These are phyloP conservation scores for Phytophthora cactorum DNA, from an alignment of 352 stramenopile genomes.

Conservation along the genomic window DNA sequence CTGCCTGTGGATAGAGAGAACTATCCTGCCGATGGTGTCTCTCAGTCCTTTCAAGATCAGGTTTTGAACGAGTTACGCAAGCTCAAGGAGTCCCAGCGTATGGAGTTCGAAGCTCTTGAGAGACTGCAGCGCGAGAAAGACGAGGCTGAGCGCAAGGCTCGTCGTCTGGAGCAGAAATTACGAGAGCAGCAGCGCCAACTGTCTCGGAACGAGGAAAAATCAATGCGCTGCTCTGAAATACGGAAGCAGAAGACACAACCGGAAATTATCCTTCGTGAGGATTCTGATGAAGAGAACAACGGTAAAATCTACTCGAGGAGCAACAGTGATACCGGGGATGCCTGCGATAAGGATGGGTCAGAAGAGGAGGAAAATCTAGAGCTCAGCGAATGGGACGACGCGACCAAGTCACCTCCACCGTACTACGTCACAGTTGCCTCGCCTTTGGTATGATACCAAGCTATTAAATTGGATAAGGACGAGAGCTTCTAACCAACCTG, in stretches of 20 bases:
- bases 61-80: constrained; percentile 58
- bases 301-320: constrained; percentile 5
- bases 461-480: too few relatives aligned
- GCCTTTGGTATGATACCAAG: constrained; percentile 11
- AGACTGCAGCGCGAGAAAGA: constrained; percentile 21
- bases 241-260: constrained; percentile 1
- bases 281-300: constrained; percentile 17
- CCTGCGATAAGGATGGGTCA: constrained; percentile 1
- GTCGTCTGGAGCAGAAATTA: constrained; percentile 43
- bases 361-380: constrained; percentile 29
- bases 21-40: constrained; percentile 1
- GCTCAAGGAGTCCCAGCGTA: constrained; percentile 47
- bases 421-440: constrained; percentile 17
- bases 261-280: constrained; percentile 29
- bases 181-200: constrained; percentile 41
- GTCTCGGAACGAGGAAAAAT: constrained; percentile 24
- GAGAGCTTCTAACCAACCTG: neutral
- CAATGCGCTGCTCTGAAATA: neutral
- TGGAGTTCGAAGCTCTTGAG: constrained; percentile 28
- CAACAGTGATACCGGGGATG: constrained; percentile 25
- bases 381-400: constrained; percentile 27
- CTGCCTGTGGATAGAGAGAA: neutral
- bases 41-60: constrained; percentile 50
- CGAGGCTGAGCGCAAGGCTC: constrained; percentile 32
- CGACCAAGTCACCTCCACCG: constrained; percentile 21